phyloP scores from a whole-genome alignment of 331 rosid genomes.

The Stylosanthes scabra region DNA sequence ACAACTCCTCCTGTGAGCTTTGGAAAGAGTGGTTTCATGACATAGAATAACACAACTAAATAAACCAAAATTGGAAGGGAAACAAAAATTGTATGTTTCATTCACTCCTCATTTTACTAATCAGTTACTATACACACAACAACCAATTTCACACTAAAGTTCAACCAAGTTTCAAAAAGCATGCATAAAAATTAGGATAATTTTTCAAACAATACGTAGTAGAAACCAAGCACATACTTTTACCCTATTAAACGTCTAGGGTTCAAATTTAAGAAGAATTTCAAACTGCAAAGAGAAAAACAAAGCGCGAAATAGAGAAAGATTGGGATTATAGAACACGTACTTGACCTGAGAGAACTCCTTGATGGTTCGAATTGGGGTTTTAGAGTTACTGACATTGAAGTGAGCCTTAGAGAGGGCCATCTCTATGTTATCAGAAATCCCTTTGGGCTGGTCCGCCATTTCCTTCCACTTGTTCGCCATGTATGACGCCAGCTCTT shows the following conservation, averaged over 20 bases:
- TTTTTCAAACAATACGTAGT: neutral
- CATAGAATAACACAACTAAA: neutral
- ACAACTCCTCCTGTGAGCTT: too few species aligned
- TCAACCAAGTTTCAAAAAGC: slow-evolving; percentile 11
- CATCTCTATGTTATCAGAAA: slow-evolving; percentile 71
- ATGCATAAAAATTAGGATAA: neutral
- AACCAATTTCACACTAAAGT: too few species aligned
- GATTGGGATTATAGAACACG: neutral
- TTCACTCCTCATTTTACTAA: neutral
- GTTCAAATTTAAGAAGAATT: too few species aligned
- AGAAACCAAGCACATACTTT: neutral
- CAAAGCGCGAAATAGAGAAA: neutral
- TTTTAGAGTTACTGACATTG: slow-evolving; percentile 72
- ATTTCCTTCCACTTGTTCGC: slow-evolving; percentile 73
- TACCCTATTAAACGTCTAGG: neutral
- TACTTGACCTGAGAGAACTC: slow-evolving; percentile 86
- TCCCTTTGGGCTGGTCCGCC: slow-evolving; percentile 72
- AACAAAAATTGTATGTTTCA: too few species aligned
- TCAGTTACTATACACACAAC: slow-evolving; percentile 18
- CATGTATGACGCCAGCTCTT: slow-evolving; percentile 65
- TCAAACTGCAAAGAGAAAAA: neutral
- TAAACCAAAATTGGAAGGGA: neutral
- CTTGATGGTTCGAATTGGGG: slow-evolving; percentile 67
- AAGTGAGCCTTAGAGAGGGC: slow-evolving; percentile 79
- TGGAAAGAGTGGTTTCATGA: too few species aligned